phyloP scores from a whole-genome alignment of 73 alveolate species.

The Effrenium voratum region DNA sequence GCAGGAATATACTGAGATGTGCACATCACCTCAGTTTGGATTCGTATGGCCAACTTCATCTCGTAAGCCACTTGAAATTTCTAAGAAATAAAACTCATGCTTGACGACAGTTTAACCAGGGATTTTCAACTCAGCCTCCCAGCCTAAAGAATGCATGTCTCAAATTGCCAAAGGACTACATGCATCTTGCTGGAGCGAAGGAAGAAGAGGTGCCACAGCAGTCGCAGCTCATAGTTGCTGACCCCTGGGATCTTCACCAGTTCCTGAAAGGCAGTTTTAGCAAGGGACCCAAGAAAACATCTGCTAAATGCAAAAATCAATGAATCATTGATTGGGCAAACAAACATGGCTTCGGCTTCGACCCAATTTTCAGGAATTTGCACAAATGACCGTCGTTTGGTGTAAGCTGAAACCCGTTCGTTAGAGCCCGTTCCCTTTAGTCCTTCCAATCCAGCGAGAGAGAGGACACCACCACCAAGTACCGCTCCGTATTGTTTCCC shows the following conservation, averaged over 20 bases:
- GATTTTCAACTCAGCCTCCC: too few relatives aligned
- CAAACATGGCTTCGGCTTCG: neutral
- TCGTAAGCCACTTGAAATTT: too few relatives aligned
- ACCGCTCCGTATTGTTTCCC: constrained; percentile 28
- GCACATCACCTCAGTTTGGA: constrained; percentile 41
- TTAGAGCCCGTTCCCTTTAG: neutral
- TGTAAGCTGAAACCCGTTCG: neutral
- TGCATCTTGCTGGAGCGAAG: constrained; percentile 43
- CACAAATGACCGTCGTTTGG: too few relatives aligned
- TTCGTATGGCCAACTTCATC: neutral
- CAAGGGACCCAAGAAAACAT: too few relatives aligned
- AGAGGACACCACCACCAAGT: constrained; percentile 85
- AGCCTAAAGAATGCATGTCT: too few relatives aligned
- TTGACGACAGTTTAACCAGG: too few relatives aligned
- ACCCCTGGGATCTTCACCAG: constrained; percentile 69
- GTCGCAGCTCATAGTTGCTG: constrained; percentile 70
- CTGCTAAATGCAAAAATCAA: too few relatives aligned
- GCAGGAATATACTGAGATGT: constrained; percentile 83
- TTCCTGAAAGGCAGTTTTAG: constrained; percentile 36
- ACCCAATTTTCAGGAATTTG: neutral
- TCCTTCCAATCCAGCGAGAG: constrained; percentile 87
- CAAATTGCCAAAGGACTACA: constrained; percentile 9
- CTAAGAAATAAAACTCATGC: too few relatives aligned
- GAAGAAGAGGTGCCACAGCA: constrained; percentile 80
- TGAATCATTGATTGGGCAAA: neutral